Base-by-base conservation (phyloP, 768 basidiomycete species). In the Pleurotus cornucopiae region DNA sequence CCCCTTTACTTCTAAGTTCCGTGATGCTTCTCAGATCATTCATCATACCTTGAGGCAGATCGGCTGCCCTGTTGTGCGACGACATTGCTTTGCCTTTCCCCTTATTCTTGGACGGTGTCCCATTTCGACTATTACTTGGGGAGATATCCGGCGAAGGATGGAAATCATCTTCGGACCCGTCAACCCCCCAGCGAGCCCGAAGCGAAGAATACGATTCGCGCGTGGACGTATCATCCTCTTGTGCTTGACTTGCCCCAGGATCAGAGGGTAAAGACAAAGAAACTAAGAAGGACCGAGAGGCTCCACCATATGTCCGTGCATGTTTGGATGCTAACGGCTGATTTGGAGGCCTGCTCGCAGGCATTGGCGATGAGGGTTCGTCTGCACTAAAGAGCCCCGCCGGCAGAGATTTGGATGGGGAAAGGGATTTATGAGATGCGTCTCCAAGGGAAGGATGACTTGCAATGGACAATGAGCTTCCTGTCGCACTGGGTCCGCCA, bases 1-100 rank as follows among this genome's bases (percentile, higher is more conserved):
- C 89, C 11, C 91, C 91, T 66, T 89, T 89, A 63, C 81, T 88
- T 55, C 90, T 72, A 39, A 93, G 73, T 60, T 93, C 91, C 0
- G 88, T 87, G 44, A 92, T 89, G 57, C 88, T 90, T 69, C 87
- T 88, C 48, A 89, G 64, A 34, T 88, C 85, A 60, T 89, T 88
- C 75, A 83, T 83, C 80, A 86, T 81, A 11, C 81, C 82, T 12
- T 69, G 65, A 1, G 84, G 73, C n/a, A 84, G 68, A 0, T 63
- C 64, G 9, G 64, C 64, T 26, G 63, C 63, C 58, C 67, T 53
- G 39, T 55, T 25, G 30, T 46, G 46, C 47, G 61, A 66, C 7
- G 65, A 68, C 54, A 69, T 78, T 7, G 66, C 68, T 64, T 77
- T 75, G 37, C 71, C 70, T 62, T 73, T 74, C 6, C 69, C 60